Percentiles rank a stretch among this genome's conserved stretches.
Evolutionary conservation across 805 yeast genomes (phyloP).

Genomic region (Spathaspora gorwiae): DNA sequence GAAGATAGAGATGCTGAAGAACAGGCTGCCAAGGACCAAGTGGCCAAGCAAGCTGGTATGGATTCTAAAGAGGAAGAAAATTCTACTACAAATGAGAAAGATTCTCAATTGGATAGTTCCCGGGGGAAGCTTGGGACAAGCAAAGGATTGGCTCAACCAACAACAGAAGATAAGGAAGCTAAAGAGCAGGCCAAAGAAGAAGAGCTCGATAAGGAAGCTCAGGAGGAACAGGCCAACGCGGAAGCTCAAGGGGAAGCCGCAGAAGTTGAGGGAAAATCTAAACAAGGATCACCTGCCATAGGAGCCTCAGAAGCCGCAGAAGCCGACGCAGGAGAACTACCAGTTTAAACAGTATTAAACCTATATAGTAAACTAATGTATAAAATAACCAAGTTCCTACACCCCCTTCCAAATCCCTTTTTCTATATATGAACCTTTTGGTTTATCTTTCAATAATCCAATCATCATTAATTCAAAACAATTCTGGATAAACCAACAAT

Average conservation of each 20-base stretch:
- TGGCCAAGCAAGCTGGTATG: neutral
- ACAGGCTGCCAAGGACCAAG: neutral
- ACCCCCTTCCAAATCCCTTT: conserved; percentile 69
- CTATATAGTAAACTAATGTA: too few relatives aligned
- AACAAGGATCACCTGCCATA: too few relatives aligned
- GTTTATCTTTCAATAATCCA: conserved; percentile 63
- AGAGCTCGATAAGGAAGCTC: neutral
- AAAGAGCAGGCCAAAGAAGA: conserved; percentile 4
- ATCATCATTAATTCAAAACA: conserved; percentile 64
- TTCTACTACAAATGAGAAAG: conserved; percentile 4
- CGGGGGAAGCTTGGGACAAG: too few relatives aligned
- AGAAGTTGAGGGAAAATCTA: too few relatives aligned
- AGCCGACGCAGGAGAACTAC: too few relatives aligned
- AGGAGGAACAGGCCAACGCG: too few relatives aligned
- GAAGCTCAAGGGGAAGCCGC: too few relatives aligned
- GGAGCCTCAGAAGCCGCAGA: too few relatives aligned
- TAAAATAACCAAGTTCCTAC: conserved; percentile 14
- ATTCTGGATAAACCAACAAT: conserved; percentile 73
- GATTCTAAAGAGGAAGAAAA: neutral
- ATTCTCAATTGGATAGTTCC: neutral
- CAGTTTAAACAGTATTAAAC: too few relatives aligned
- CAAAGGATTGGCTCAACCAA: neutral
- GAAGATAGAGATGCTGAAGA: conserved; percentile 6
- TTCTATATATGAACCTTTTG: conserved; percentile 63
- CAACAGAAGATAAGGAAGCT: neutral